Percentiles rank a stretch among this genome's conserved stretches.
These are phyloP conservation scores for Paramecium caudatum DNA, from an alignment of 73 alveolate genomes.

Conservation along the genomic window DNA sequence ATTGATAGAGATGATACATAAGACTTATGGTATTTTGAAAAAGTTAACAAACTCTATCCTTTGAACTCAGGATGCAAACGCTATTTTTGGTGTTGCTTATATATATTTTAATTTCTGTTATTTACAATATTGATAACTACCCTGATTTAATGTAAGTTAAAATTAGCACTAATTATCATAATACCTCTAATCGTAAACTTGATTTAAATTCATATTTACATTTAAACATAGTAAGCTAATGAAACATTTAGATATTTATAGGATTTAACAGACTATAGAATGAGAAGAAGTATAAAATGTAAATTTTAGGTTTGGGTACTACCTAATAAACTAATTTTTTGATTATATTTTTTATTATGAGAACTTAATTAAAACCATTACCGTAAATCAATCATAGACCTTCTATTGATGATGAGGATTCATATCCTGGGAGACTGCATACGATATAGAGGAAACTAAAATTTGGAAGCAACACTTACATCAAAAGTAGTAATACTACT, in stretches of 20 bases:
- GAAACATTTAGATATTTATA: conserved; percentile 22
- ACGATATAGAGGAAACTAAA: conserved; percentile 22
- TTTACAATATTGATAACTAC: not conserved
- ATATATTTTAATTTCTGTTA: not conserved
- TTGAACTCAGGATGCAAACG: not conserved
- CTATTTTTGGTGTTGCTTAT: conserved; percentile 24
- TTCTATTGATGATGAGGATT: conserved; percentile 52
- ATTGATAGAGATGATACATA: not conserved
- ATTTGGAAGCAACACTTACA: conserved; percentile 45
- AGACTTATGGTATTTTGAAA: conserved; percentile 45
- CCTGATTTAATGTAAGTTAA: not conserved
- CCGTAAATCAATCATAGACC: conserved; percentile 56
- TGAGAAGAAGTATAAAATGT: conserved; percentile 46
- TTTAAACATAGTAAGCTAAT: not conserved
- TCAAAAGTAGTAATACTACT: not conserved
- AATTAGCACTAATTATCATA: not conserved
- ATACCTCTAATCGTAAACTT: not conserved
- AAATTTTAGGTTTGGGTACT: not conserved
- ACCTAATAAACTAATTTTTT: not conserved
- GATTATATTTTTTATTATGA: not conserved
- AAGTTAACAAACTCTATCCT: conserved; percentile 41
- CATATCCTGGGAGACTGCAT: conserved; percentile 66
- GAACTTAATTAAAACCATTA: conserved; percentile 13
- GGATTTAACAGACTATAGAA: conserved; percentile 54
- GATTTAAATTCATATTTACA: not conserved